Evolutionary conservation across 225 moss, liverwort and hornwort genomes (phyloP).

Genomic region (Physcomitrellopsis africana): DNA sequence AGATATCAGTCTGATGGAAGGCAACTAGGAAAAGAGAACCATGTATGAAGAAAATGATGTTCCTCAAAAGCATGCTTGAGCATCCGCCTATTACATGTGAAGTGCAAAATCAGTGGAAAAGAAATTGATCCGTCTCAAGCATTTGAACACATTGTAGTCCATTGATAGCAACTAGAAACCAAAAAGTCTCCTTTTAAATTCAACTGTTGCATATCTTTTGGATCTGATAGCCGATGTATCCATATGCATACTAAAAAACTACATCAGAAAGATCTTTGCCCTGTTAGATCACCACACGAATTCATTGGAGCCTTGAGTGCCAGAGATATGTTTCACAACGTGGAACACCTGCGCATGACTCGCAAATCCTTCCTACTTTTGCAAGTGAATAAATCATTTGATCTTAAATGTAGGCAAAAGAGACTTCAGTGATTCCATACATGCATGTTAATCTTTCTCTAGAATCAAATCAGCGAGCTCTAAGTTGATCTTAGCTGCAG

Average conservation of each 20-base stretch:
- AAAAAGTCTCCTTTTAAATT: background rate
- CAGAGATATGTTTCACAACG: background rate
- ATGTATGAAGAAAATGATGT: constrained; percentile 8
- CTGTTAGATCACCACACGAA: constrained; percentile 6
- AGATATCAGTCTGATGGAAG: no score
- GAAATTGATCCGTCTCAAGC: background rate
- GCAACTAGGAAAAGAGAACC: no score
- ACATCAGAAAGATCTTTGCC: background rate
- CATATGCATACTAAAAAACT: background rate
- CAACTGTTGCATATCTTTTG: background rate
- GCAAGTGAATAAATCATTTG: background rate
- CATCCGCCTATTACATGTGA: background rate
- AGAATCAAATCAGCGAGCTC: background rate
- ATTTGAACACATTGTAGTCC: background rate
- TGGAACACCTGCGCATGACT: background rate
- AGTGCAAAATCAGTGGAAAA: background rate
- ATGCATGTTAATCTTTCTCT: constrained; percentile 8
- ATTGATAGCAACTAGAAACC: background rate
- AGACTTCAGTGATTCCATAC: constrained; percentile 2
- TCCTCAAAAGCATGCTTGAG: background rate
- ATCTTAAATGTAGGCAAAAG: background rate
- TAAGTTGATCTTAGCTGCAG: background rate
- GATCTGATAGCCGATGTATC: background rate
- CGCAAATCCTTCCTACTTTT: background rate
- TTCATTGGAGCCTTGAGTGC: constrained; percentile 13